Conservation (phyloP, 2,329 filamentous ascomycete genomes). For the Ophiostoma piceae region DNA sequence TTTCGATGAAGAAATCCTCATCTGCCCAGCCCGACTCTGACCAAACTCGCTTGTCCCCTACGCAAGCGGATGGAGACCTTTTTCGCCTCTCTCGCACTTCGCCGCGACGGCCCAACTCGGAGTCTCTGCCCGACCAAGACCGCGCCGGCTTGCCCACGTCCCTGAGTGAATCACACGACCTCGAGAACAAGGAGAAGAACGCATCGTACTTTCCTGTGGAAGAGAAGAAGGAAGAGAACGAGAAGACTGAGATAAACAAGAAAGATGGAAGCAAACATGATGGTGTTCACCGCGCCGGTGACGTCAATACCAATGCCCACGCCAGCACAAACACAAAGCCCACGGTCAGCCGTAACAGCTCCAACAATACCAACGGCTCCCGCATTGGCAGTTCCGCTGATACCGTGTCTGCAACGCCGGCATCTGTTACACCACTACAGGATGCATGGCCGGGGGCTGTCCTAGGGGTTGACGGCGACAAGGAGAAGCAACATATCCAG, state of each 20-base stretch:
- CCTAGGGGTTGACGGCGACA: slow-evolving; percentile 37
- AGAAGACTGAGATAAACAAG: not conserved
- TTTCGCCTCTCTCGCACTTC: slow-evolving; percentile 29
- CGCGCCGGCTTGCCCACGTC: slow-evolving; percentile 19
- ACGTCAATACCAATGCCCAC: not conserved
- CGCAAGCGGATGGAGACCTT: slow-evolving; percentile 51
- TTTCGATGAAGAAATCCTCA: slow-evolving; percentile 59
- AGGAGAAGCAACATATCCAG: slow-evolving; percentile 30
- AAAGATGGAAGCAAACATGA: not conserved
- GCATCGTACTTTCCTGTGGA: slow-evolving; percentile 23
- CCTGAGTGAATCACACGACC: slow-evolving; percentile 24
- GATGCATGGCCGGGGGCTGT: slow-evolving; percentile 53
- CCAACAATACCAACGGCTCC: slow-evolving; percentile 23
- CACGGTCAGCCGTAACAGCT: not conserved
- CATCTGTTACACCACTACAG: slow-evolving; percentile 45
- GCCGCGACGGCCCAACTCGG: slow-evolving; percentile 32
- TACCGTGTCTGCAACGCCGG: slow-evolving; percentile 24
- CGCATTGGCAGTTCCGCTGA: slow-evolving; percentile 14
- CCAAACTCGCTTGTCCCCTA: slow-evolving; percentile 51
- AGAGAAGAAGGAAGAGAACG: slow-evolving; percentile 28
- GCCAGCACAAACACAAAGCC: slow-evolving; percentile 4
- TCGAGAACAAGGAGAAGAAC: slow-evolving; percentile 16
- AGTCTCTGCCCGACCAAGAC: slow-evolving; percentile 10
- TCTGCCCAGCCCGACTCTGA: slow-evolving; percentile 50
- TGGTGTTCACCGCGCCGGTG: not conserved